Percentiles rank a stretch among this genome's conserved stretches.
phyloP scores from a whole-genome alignment of 768 basidiomycete genomes.

The Termitomyces sp. region DNA sequence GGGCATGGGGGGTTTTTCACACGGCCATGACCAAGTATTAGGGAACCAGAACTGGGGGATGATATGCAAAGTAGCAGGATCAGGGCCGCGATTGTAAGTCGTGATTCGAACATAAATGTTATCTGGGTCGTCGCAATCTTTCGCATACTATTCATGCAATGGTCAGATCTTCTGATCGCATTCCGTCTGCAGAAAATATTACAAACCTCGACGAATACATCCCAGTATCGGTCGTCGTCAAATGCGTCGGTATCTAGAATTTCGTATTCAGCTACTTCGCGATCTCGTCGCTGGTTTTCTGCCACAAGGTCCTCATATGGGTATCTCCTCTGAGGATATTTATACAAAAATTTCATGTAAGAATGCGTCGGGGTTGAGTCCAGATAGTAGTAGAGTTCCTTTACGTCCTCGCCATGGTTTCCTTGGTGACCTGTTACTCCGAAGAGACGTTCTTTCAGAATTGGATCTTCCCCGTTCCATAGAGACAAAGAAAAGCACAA shows the following conservation, averaged over 20 bases:
- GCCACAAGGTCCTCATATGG: constrained; percentile 92
- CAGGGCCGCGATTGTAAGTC: constrained; percentile 93
- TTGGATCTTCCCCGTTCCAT: constrained; percentile 94
- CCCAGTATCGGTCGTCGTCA: constrained; percentile 95
- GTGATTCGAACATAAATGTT: constrained; percentile 92
- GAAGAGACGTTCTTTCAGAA: constrained; percentile 94
- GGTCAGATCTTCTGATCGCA: not conserved
- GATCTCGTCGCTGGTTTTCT: constrained; percentile 76
- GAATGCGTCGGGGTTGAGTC: constrained; percentile 99
- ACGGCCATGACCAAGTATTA: constrained; percentile 97
- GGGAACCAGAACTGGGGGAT: constrained; percentile 97
- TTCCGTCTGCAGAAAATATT: not conserved
- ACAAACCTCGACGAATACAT: constrained; percentile 92
- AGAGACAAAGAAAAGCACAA: constrained; percentile 87
- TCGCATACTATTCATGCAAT: constrained; percentile 70
- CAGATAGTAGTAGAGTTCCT: constrained; percentile 97
- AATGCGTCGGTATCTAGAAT: constrained; percentile 90
- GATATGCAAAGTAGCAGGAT: constrained; percentile 89
- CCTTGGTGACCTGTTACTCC: constrained; percentile 97
- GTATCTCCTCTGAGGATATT: constrained; percentile 89
- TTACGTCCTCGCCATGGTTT: constrained; percentile 99
- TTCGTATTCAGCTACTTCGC: constrained; percentile 90
- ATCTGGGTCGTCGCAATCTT: constrained; percentile 89
- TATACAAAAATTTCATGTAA: constrained; percentile 99
- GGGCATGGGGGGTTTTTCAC: constrained; percentile 63